Evolutionary conservation across 176 grass and related monocot species (phyloP).

Genomic region (Elaeis guineensis): DNA sequence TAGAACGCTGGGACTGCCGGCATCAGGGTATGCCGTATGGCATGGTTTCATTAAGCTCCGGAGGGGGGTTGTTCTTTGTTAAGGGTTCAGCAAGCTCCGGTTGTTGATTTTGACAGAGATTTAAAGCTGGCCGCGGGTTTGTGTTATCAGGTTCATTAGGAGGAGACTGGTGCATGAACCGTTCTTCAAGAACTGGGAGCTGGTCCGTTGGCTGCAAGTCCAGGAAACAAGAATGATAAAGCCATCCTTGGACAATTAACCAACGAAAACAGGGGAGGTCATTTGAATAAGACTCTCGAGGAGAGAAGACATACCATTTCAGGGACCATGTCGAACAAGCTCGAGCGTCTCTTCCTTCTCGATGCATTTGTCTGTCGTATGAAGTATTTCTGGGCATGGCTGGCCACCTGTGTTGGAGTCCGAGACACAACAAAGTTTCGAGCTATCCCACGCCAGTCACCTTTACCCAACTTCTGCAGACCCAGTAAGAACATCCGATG

Average conservation of each 20-base stretch:
- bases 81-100: conserved; percentile 23
- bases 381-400: conserved; percentile 95
- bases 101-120: conserved; percentile 26
- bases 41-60: conserved; percentile 22
- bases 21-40: conserved; percentile 15
- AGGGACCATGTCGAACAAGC: conserved; percentile 85
- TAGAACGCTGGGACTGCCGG: conserved; percentile 32
- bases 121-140: conserved; percentile 29
- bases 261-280: too few relatives aligned
- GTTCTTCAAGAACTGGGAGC: conserved; percentile 13
- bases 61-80: conserved; percentile 8
- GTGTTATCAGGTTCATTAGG: conserved; percentile 31
- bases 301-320: conserved; percentile 39
- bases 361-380: conserved; percentile 75
- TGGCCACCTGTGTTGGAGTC: conserved; percentile 91
- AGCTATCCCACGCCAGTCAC: conserved; percentile 87
- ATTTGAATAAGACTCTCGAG: too few relatives aligned
- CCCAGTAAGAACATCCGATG: conserved; percentile 81
- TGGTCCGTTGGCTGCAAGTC: conserved; percentile 43
- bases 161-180: conserved; percentile 18
- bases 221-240: conserved; percentile 16
- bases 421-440: conserved; percentile 72
- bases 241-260: not conserved
- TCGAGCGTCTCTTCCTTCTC: conserved; percentile 75
- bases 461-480: conserved; percentile 80